Conservation (phyloP, 2,329 filamentous ascomycete species). For the Aspergillus melleus region DNA sequence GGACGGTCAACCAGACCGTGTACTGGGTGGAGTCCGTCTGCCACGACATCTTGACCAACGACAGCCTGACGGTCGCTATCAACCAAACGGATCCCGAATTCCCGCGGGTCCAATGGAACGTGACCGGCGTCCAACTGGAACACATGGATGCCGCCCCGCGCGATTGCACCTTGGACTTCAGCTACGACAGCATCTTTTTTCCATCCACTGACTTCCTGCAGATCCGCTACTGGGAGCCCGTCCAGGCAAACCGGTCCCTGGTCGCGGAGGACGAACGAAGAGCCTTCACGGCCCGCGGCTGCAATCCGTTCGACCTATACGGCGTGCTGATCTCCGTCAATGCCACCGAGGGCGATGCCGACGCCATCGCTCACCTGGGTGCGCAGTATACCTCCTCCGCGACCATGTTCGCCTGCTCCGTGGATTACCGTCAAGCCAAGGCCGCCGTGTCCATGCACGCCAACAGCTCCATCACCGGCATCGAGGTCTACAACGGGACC, state of each 20-base stretch:
- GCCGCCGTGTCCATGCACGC: slow-evolving; percentile 33
- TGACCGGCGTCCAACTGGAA: slow-evolving; percentile 24
- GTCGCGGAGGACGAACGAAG: slow-evolving; percentile 13
- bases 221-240: slow-evolving; percentile 37
- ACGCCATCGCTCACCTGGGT: slow-evolving; percentile 10
- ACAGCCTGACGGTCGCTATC: slow-evolving; percentile 23
- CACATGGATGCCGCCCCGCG: slow-evolving; percentile 7
- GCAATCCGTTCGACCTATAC: slow-evolving; percentile 33
- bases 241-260: slow-evolving; percentile 15
- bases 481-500: slow-evolving; percentile 22
- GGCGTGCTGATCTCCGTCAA: slow-evolving; percentile 35
- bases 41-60: slow-evolving; percentile 19
- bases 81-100: slow-evolving; percentile 16
- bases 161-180: slow-evolving; percentile 29
- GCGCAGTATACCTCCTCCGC: slow-evolving; percentile 25
- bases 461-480: slow-evolving; percentile 33
- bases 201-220: slow-evolving; percentile 30
- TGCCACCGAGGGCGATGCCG: slow-evolving; percentile 15
- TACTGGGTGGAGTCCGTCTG: slow-evolving; percentile 33
- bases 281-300: slow-evolving; percentile 27
- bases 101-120: slow-evolving; percentile 29
- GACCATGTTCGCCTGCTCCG: slow-evolving; percentile 33
- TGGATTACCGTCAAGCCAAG: slow-evolving; percentile 29
- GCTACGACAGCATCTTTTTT: slow-evolving; percentile 32
- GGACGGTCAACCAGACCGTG: slow-evolving; percentile 33